These are phyloP conservation scores for Phytophthora tubulina DNA, from an alignment of 352 stramenopile species.

Conservation along the genomic window DNA sequence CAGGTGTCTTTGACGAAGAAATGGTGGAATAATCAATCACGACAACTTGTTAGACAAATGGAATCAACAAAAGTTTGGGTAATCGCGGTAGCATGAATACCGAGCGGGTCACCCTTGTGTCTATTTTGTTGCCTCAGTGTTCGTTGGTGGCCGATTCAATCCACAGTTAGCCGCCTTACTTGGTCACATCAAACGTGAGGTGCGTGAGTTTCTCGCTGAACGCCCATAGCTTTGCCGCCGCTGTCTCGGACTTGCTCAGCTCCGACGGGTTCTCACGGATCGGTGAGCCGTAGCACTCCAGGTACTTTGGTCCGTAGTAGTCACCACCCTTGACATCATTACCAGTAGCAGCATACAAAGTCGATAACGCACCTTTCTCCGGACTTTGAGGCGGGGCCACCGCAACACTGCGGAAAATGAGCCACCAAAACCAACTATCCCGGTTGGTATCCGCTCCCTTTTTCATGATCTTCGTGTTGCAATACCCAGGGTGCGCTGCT, in stretches of 20 bases:
- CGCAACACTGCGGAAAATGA: constrained; percentile 14
- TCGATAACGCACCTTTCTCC: constrained; percentile 53
- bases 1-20: too few species aligned
- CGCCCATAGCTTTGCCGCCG: constrained; percentile 45
- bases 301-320: constrained; percentile 53
- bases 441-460: constrained; percentile 30
- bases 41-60: too few species aligned
- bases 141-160: not conserved
- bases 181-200: constrained; percentile 32
- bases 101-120: too few species aligned
- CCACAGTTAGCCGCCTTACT: constrained; percentile 10
- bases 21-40: too few species aligned
- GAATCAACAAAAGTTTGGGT: too few species aligned
- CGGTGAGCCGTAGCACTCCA: constrained; percentile 36
- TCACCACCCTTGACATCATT: constrained; percentile 35
- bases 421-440: constrained; percentile 32
- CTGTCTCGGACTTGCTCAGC: constrained; percentile 35
- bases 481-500: constrained; percentile 45
- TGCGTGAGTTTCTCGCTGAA: constrained; percentile 53
- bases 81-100: too few species aligned
- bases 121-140: too few species aligned
- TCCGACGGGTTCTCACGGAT: constrained; percentile 40
- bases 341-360: constrained; percentile 51
- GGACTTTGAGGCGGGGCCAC: constrained; percentile 17
- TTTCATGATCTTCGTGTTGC: constrained; percentile 45